A percentile compares a stretch with the other conserved stretches of the same genome.
phyloP scores from a whole-genome alignment of 2,329 filamentous ascomycete genomes.

The Tolypocladium paradoxum region DNA sequence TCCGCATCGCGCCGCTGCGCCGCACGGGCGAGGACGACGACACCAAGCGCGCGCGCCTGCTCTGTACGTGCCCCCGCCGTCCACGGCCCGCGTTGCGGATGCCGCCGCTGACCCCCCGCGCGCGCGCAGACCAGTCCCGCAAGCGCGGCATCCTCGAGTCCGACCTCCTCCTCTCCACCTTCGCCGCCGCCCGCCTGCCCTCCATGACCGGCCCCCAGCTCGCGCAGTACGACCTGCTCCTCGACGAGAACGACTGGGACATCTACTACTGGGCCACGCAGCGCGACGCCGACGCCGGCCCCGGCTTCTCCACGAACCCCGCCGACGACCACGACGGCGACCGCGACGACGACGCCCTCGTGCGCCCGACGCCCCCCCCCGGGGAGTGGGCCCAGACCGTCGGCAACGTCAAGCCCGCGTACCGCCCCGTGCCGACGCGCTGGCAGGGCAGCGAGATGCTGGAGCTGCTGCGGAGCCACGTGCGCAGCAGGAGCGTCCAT shows the following conservation, averaged over 20 bases:
- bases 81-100: too few species aligned
- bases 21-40: conserved; percentile 71
- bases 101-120: too few species aligned
- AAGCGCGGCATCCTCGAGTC: conserved; percentile 94
- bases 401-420: conserved; percentile 87
- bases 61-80: too few species aligned
- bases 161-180: conserved; percentile 91
- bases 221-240: conserved; percentile 76
- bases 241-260: conserved; percentile 99
- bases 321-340: too few species aligned
- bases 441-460: conserved; percentile 82
- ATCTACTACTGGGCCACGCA: conserved; percentile 99
- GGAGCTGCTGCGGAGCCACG: conserved; percentile 66
- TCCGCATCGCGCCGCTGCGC: conserved; percentile 82
- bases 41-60: conserved; percentile 81
- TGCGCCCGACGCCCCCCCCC: conserved; percentile 23
- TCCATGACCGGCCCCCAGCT: conserved; percentile 66
- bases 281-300: conserved; percentile 37
- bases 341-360: conserved; percentile 17
- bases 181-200: conserved; percentile 69
- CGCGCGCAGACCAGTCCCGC: conserved; percentile 80
- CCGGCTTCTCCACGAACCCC: conserved; percentile 29
- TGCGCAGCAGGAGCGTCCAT: conserved; percentile 46
- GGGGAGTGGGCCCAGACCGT: conserved; percentile 97
- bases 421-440: conserved; percentile 74